phyloP scores from a whole-genome alignment of 164 flowering plant genomes.

The Umbilicus rupestris region DNA sequence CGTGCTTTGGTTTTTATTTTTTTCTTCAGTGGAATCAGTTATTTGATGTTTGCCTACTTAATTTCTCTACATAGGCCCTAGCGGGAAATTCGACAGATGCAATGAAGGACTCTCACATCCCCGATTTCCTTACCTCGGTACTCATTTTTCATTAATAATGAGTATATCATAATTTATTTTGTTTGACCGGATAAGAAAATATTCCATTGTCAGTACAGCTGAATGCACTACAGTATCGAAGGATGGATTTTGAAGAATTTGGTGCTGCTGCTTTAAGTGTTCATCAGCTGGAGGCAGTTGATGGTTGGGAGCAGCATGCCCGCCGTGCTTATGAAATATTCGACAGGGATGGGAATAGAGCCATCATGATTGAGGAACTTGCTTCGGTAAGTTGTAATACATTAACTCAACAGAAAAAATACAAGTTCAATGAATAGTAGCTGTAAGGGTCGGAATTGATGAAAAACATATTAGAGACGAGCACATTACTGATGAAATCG shows the following conservation, averaged over 20 bases:
- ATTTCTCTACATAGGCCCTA: conserved; percentile 47
- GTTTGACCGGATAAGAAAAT: neutral
- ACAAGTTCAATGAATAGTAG: too few relatives aligned
- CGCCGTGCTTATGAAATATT: conserved; percentile 82
- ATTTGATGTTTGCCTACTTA: conserved; percentile 5
- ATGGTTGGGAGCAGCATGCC: conserved; percentile 88
- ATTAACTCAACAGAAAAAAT: too few relatives aligned
- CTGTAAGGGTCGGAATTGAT: too few relatives aligned
- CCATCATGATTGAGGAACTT: conserved; percentile 81
- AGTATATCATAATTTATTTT: neutral
- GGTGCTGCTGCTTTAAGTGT: conserved; percentile 87
- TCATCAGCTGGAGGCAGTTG: conserved; percentile 86
- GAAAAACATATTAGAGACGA: too few relatives aligned
- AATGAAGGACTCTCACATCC: conserved; percentile 83
- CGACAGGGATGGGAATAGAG: conserved; percentile 85
- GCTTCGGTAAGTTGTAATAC: conserved; percentile 57
- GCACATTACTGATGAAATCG: too few relatives aligned
- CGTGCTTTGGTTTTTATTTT: neutral
- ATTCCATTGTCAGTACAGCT: conserved; percentile 35
- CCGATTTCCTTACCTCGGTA: conserved; percentile 68
- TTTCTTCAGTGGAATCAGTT: conserved; percentile 1
- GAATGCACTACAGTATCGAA: conserved; percentile 75
- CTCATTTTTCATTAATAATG: neutral
- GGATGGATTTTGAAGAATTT: conserved; percentile 90
- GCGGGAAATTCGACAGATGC: conserved; percentile 76